phyloP scores from a whole-genome alignment of 768 basidiomycete genomes.

The Agrocybe chaxingu region DNA sequence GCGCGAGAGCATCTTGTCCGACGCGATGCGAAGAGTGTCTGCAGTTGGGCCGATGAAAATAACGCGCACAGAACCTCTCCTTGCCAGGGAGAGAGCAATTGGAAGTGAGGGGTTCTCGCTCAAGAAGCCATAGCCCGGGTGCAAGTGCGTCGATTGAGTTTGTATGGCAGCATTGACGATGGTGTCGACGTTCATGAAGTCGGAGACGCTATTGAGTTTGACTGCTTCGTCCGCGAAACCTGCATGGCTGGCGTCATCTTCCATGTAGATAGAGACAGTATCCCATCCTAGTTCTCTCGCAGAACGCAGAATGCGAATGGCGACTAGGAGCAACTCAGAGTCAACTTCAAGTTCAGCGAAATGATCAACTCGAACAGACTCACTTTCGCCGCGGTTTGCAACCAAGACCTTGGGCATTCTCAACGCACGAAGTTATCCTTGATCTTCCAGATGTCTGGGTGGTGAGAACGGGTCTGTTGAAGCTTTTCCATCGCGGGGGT shows the following conservation, averaged over 20 bases:
- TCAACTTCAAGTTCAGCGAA: background rate
- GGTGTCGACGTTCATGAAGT: constrained; percentile 27
- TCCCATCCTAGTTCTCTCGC: constrained; percentile 85
- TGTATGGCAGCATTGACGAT: constrained; percentile 28
- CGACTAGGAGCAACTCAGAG: constrained; percentile 44
- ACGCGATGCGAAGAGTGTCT: constrained; percentile 73
- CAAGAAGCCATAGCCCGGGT: constrained; percentile 77
- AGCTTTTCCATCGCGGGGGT: background rate
- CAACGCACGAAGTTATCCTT: background rate
- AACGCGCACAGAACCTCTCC: constrained; percentile 31
- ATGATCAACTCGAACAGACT: constrained; percentile 16
- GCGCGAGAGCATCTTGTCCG: constrained; percentile 35
- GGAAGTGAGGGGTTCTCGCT: constrained; percentile 84
- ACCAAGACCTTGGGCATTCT: constrained; percentile 65
- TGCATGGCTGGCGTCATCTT: constrained; percentile 78
- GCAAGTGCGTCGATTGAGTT: constrained; percentile 33
- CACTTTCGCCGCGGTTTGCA: constrained; percentile 71
- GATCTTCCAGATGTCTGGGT: background rate
- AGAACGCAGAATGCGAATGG: constrained; percentile 85
- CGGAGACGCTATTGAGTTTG: constrained; percentile 76
- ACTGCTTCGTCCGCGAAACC: constrained; percentile 82
- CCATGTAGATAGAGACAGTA: constrained; percentile 85
- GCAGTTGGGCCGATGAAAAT: constrained; percentile 82
- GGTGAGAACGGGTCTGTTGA: background rate
- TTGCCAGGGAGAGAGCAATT: constrained; percentile 70